Evolutionary conservation across 2,329 filamentous ascomycete species (phyloP), one percentile per base, ranked within the genome.

Genomic region (Aureobasidium sp.): DNA sequence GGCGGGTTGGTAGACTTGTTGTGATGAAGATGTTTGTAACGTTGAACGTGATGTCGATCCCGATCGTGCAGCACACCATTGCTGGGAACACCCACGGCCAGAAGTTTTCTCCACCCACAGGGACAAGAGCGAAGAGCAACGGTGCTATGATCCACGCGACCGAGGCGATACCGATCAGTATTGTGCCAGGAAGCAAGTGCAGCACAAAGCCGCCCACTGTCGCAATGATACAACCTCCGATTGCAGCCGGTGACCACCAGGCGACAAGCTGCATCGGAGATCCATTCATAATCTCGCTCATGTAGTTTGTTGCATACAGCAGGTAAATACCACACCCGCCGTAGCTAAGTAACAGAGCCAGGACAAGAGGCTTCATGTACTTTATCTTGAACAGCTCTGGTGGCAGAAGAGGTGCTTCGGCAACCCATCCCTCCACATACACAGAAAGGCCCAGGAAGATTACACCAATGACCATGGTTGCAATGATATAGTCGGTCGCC

Each of bases 21-120:
- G 87, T 90, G 51, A 73, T 87, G 72, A 89, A 92, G 62, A 92
- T 81, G 67, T 88, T 91, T 19, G 85, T 82, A 1, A 91, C 81
- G 68, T 87, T 90, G 74, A 86, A 91, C 7, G 84, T 84, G 59
- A 91, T 84, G 67, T 93, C 89, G 62, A 91, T 84, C 19, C 86
- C 87, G 35, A 91, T 77, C 0, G 88, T 92, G 13, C 80, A 81
- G 64, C 84, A 83, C 74, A 87, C 70, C 84, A 87, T 87, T 58
- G 83, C 75, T 0, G 88, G 86, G 67, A 92, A 90, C 23, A 89
- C 78, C 67, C 82, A 91, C 0, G 85, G 81, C 89, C 88, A 93
- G 76, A 88, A 87, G 46, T 75, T 80, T 0, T 77, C 79, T 2
- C 77, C 73, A 1, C 74, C 69, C 8, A 61, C 27, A 0, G 86